Percentiles rank a stretch among this genome's conserved stretches.
These are phyloP conservation scores for Ustilago tritici DNA, from an alignment of 1,284 basidiomycete genomes.

Conservation along the genomic window DNA sequence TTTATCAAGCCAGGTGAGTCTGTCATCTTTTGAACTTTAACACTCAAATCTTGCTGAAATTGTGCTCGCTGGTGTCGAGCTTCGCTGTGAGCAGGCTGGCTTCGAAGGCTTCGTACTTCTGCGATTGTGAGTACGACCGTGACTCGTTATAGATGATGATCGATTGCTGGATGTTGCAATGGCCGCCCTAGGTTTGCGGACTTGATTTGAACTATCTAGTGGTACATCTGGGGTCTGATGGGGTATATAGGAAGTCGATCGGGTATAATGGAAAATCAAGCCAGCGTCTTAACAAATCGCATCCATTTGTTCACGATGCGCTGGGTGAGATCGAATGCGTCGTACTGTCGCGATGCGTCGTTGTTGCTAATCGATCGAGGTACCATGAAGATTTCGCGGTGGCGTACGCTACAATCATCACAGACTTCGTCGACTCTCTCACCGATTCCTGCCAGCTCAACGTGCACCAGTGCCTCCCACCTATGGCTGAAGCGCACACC, in stretches of 20 bases:
- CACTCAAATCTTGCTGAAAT: background rate
- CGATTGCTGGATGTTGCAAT: background rate
- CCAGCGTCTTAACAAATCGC: constrained; percentile 24
- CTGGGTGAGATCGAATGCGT: constrained; percentile 28
- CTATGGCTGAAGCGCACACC: constrained; percentile 44
- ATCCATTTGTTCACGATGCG: constrained; percentile 43
- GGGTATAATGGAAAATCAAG: background rate
- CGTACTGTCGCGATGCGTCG: constrained; percentile 2
- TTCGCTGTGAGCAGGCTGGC: background rate
- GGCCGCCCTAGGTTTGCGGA: background rate
- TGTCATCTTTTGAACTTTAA: background rate
- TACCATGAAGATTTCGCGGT: constrained; percentile 58
- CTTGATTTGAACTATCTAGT: too few relatives aligned
- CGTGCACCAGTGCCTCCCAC: constrained; percentile 56
- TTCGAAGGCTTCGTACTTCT: background rate
- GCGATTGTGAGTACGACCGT: background rate
- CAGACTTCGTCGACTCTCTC: constrained; percentile 35
- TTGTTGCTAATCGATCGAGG: constrained; percentile 11
- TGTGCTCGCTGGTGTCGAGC: too few relatives aligned
- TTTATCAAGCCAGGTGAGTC: background rate
- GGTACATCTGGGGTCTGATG: background rate
- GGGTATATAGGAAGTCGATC: background rate
- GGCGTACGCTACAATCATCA: constrained; percentile 44
- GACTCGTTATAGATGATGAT: background rate
- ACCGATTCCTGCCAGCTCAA: constrained; percentile 42